Conservation (phyloP, 345 rosid species). For the Reutealis trisperma region DNA sequence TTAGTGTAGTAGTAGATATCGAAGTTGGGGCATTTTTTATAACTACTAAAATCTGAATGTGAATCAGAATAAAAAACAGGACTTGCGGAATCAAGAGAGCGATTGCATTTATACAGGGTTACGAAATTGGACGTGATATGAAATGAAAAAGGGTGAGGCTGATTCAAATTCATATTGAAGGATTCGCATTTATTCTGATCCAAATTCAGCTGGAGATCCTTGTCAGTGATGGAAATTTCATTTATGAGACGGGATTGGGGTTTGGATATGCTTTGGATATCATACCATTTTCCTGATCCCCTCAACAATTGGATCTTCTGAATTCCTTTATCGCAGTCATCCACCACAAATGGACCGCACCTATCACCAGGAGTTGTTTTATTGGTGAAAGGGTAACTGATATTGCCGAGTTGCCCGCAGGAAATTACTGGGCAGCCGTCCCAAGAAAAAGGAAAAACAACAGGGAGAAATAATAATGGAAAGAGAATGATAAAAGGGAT, state of each 20-base stretch:
- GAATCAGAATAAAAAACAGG: neutral
- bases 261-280: neutral
- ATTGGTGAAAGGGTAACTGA: neutral
- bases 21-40: neutral
- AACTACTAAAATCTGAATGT: no score
- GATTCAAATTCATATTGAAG: neutral
- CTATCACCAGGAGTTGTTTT: neutral
- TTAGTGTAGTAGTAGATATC: neutral
- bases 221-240: slow-evolving; percentile 8
- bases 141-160: neutral
- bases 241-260: accelerated
- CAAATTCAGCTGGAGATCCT: neutral
- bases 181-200: neutral
- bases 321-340: neutral
- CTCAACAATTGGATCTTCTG: neutral
- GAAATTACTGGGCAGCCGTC: neutral
- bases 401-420: neutral
- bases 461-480: neutral
- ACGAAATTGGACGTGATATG: neutral
- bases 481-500: neutral
- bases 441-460: neutral
- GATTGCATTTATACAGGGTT: neutral
- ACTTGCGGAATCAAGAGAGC: no score
- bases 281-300: neutral
- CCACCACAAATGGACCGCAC: neutral